These are phyloP conservation scores for Eimeria maxima DNA, from an alignment of 169 alveolate species.

Conservation along the genomic window DNA sequence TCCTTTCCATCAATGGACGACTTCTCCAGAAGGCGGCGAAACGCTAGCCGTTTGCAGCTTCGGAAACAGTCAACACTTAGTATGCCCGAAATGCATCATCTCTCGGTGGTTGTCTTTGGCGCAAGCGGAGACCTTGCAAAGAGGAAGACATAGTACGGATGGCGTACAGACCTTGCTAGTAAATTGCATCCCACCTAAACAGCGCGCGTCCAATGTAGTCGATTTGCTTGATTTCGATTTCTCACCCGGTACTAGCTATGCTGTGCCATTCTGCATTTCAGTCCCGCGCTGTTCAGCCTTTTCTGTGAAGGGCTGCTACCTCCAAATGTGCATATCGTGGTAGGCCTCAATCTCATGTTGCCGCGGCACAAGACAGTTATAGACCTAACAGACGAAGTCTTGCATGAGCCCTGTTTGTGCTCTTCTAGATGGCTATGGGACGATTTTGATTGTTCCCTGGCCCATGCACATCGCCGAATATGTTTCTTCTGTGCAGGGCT, in stretches of 20 bases:
- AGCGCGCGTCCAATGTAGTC: too few species aligned
- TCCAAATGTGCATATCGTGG: slow-evolving; percentile 85
- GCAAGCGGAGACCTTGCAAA: slow-evolving; percentile 89
- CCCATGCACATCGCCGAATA: slow-evolving; percentile 13
- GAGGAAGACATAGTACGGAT: slow-evolving; percentile 85
- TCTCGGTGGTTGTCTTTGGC: slow-evolving; percentile 86
- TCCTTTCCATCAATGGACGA: slow-evolving; percentile 79
- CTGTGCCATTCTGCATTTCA: slow-evolving; percentile 11
- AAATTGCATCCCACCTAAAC: not conserved
- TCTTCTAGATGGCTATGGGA: not conserved
- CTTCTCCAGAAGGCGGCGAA: slow-evolving; percentile 39
- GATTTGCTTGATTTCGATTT: too few species aligned
- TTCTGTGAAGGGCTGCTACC: slow-evolving; percentile 88
- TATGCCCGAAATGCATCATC: slow-evolving; percentile 70
- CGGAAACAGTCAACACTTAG: slow-evolving; percentile 14
- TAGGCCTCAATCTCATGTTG: slow-evolving; percentile 75
- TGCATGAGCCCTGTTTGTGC: not conserved
- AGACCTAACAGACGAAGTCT: not conserved
- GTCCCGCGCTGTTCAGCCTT: slow-evolving; percentile 88
- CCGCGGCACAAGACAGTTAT: not conserved
- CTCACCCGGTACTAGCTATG: not conserved
- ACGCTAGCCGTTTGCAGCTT: slow-evolving; percentile 22
- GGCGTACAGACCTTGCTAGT: not conserved
- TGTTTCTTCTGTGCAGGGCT: slow-evolving; percentile 81
- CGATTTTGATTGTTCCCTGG: not conserved